phyloP scores from a whole-genome alignment of 352 stramenopile genomes.

The Phytophthora agathidicida region DNA sequence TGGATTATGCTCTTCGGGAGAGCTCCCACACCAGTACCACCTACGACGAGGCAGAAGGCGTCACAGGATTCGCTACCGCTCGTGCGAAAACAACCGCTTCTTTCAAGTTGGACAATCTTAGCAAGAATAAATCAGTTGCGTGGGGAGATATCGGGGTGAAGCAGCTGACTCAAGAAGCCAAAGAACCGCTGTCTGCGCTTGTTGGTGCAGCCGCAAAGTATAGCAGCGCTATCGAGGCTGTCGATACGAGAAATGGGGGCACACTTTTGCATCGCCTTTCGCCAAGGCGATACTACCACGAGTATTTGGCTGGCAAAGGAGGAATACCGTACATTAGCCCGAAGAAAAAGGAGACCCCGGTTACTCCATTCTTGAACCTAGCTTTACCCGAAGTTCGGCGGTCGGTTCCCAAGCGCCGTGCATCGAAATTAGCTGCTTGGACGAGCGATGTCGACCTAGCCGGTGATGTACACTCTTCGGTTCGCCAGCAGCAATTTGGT shows the following conservation, averaged over 20 bases:
- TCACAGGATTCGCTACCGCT: not conserved
- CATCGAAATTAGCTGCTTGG: not conserved
- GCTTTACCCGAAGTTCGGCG: constrained; percentile 11
- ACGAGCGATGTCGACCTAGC: constrained; percentile 2
- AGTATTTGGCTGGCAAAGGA: constrained; percentile 10
- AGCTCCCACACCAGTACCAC: not conserved
- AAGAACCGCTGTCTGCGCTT: not conserved
- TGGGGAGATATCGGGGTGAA: constrained; percentile 21
- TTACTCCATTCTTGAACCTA: constrained; percentile 15
- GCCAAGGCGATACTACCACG: constrained; percentile 29
- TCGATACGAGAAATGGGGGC: constrained; percentile 20
- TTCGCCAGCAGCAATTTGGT: constrained; percentile 39
- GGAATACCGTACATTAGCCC: constrained; percentile 9
- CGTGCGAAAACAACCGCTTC: constrained; percentile 2
- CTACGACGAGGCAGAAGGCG: not conserved
- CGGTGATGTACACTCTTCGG: constrained; percentile 2
- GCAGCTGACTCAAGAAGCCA: constrained; percentile 11
- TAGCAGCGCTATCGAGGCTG: constrained; percentile 5
- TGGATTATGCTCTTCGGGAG: constrained; percentile 18
- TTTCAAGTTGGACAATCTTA: constrained; percentile 26
- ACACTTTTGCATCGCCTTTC: constrained; percentile 32
- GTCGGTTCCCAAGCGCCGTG: too few relatives aligned
- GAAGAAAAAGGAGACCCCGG: constrained; percentile 20
- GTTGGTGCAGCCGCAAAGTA: not conserved
- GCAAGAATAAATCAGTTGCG: constrained; percentile 13